Evolutionary conservation across 345 rosid genomes (phyloP).

Genomic region (Psidium guajava): DNA sequence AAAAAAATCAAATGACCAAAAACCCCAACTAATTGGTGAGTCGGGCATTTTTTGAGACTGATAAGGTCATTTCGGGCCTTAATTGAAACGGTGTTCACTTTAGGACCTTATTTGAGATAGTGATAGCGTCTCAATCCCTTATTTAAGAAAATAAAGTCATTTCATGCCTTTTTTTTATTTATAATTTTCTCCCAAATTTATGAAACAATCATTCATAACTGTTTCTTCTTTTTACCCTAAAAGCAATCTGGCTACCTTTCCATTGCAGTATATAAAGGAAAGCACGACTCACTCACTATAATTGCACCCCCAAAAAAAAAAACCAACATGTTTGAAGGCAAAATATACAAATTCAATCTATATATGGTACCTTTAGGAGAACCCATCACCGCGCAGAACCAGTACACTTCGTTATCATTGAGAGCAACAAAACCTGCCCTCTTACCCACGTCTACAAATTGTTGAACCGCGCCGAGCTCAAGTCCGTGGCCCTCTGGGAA

Average conservation of each 20-base stretch:
- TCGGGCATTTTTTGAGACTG: too few species aligned
- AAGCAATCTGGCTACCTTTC: background rate
- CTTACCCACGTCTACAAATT: background rate
- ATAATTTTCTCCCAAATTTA: background rate
- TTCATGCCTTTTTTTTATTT: too few species aligned
- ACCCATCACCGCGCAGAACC: slow-evolving; percentile 4
- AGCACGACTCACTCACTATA: background rate
- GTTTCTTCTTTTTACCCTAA: background rate
- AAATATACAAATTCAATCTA: background rate
- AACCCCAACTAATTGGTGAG: too few species aligned
- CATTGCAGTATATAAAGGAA: background rate
- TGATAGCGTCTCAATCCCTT: too few species aligned
- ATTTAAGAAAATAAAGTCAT: too few species aligned
- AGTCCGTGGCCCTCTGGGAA: background rate
- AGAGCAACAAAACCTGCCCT: slow-evolving; percentile 18
- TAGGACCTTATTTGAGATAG: too few species aligned
- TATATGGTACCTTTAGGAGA: slow-evolving; percentile 5
- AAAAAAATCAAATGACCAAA: too few species aligned
- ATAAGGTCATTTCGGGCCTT: too few species aligned
- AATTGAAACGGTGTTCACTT: too few species aligned
- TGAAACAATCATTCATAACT: background rate
- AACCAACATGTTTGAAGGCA: too few species aligned
- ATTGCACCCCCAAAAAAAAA: too few species aligned
- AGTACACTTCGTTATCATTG: slow-evolving; percentile 18
- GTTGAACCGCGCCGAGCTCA: background rate